Conservation (phyloP, 2,329 filamentous ascomycete species). For the Sporothrix schenckii region DNA sequence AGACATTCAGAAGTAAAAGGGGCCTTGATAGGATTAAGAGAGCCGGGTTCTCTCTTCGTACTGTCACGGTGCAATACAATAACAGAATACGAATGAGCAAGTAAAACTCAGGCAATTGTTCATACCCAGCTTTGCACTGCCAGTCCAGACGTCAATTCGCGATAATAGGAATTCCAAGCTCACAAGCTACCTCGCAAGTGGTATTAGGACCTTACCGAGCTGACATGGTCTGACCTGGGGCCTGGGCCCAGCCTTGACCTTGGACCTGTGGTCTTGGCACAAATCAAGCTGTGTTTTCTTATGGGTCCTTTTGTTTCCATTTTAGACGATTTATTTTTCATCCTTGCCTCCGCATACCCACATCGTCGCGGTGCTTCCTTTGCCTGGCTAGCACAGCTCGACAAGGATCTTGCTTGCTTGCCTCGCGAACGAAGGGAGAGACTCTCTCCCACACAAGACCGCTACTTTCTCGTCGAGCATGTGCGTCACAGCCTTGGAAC, state of each 20-base stretch:
- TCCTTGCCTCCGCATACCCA: constrained; percentile 4
- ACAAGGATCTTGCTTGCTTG: constrained; percentile 10
- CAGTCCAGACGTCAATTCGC: neutral
- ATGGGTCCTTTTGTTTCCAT: neutral
- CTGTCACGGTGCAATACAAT: neutral
- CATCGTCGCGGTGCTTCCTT: neutral
- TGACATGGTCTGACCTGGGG: neutral
- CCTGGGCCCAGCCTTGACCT: neutral
- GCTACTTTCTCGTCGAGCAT: neutral
- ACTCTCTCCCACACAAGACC: neutral
- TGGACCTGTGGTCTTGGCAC: neutral
- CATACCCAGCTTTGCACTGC: neutral
- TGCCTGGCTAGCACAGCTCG: constrained; percentile 6
- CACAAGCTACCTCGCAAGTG: neutral
- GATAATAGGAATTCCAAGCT: neutral
- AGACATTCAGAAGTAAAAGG: neutral
- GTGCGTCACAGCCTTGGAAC: neutral
- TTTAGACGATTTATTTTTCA: neutral
- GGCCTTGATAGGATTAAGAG: too few species aligned
- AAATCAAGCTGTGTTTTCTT: constrained; percentile 12
- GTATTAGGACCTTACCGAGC: too few species aligned
- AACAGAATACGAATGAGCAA: neutral
- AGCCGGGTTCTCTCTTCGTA: too few species aligned
- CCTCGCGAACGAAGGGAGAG: neutral
- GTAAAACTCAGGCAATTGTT: neutral